phyloP scores from a whole-genome alignment of 306 rosid genomes.

The Rosa persica region DNA sequence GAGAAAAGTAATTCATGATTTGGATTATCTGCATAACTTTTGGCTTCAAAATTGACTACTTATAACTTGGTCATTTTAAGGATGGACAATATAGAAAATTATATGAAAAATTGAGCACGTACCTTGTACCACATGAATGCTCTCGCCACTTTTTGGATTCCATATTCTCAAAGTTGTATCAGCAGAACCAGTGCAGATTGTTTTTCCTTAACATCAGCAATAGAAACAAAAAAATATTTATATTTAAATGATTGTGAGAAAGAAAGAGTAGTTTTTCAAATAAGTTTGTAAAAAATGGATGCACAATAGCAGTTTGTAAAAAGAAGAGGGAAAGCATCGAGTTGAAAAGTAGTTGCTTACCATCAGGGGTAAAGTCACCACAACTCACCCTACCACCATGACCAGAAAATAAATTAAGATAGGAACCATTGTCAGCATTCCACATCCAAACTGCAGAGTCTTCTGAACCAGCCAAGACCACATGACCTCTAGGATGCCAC shows the following conservation, averaged over 20 bases:
- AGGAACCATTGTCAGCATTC: constrained; percentile 67
- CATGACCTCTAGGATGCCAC: constrained; percentile 93
- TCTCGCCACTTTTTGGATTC: constrained; percentile 82
- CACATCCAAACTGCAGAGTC: constrained; percentile 88
- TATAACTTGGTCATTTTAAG: not conserved
- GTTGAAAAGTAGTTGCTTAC: constrained; percentile 43
- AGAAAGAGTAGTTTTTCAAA: not conserved
- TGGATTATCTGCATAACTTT: not conserved
- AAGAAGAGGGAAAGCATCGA: constrained; percentile 2
- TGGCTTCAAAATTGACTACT: constrained; percentile 2
- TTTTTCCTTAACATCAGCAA: constrained; percentile 53
- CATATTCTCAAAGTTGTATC: constrained; percentile 91
- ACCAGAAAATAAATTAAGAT: constrained; percentile 64
- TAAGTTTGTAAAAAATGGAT: not conserved
- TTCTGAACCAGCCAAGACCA: constrained; percentile 86
- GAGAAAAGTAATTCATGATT: not conserved
- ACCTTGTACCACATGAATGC: constrained; percentile 79
- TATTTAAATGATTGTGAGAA: not conserved
- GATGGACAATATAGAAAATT: constrained; percentile 11
- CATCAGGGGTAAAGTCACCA: constrained; percentile 96
- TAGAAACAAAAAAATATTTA: constrained; percentile 20
- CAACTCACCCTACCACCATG: constrained; percentile 79
- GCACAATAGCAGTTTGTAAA: not conserved
- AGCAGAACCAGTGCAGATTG: constrained; percentile 86
- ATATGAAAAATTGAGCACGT: constrained; percentile 18